Percentiles rank a stretch among this genome's conserved stretches.
Conservation (phyloP, 495 filamentous ascomycete genomes). For the Xylaria palmicola region DNA sequence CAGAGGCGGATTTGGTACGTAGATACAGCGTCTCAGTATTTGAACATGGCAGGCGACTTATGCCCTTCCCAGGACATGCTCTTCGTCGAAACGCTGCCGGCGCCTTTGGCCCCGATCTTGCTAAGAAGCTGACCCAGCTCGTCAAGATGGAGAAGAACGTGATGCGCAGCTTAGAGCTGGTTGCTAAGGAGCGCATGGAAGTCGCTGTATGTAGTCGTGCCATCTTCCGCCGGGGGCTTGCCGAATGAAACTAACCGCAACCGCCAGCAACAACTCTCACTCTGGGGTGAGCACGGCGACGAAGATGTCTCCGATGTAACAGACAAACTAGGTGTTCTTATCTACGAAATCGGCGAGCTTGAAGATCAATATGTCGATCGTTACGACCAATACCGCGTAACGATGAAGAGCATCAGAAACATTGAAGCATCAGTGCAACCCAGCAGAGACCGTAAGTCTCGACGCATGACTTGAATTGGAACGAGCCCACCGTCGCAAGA, state of each 20-base stretch:
- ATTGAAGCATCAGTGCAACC: slow-evolving; percentile 98
- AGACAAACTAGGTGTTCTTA: slow-evolving; percentile 94
- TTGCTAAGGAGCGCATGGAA: slow-evolving; percentile 94
- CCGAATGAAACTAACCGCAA: not conserved
- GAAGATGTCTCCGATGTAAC: slow-evolving; percentile 99
- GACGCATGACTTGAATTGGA: not conserved
- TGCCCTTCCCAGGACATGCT: slow-evolving; percentile 70
- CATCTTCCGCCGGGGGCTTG: not conserved
- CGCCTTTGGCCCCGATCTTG: slow-evolving; percentile 92
- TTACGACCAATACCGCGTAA: slow-evolving; percentile 98
- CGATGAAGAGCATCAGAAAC: slow-evolving; percentile 98
- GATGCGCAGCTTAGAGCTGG: slow-evolving; percentile 96
- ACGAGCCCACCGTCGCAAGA: not conserved
- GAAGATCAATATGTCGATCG: slow-evolving; percentile 98
- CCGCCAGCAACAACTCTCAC: slow-evolving; percentile 90
- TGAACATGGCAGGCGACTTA: slow-evolving; percentile 17
- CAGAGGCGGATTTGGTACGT: slow-evolving; percentile 73
- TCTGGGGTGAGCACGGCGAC: slow-evolving; percentile 96
- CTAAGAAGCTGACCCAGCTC: slow-evolving; percentile 94
- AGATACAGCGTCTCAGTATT: not conserved
- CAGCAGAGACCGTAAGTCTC: slow-evolving; percentile 83
- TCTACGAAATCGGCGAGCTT: slow-evolving; percentile 98
- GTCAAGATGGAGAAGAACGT: slow-evolving; percentile 99
- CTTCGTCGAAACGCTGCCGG: slow-evolving; percentile 88
- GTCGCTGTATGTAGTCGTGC: slow-evolving; percentile 78